These are phyloP conservation scores for Fraxinus albicans DNA, from an alignment of 305 asterid genomes.

Conservation along the genomic window DNA sequence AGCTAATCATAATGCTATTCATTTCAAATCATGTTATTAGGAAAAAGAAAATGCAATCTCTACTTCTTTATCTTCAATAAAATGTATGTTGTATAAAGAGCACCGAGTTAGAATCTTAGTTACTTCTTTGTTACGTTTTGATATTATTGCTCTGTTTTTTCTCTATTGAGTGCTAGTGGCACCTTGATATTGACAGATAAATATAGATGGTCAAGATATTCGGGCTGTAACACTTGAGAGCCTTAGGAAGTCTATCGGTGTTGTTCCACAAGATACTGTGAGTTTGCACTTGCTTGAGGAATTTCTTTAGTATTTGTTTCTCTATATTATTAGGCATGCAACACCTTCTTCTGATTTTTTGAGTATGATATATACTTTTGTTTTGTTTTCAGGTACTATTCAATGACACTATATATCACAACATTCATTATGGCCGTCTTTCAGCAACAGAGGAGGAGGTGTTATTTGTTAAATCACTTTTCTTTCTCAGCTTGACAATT, in stretches of 20 bases:
- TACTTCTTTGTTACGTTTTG: background rate
- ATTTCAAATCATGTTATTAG: slow-evolving; percentile 4
- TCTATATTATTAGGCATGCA: background rate
- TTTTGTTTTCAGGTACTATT: slow-evolving; percentile 70
- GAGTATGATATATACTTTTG: slow-evolving; percentile 13
- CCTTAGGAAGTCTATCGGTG: slow-evolving; percentile 89
- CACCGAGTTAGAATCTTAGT: background rate
- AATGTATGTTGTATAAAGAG: background rate
- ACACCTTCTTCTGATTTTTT: background rate
- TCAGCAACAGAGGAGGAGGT: slow-evolving; percentile 93
- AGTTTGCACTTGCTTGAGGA: slow-evolving; percentile 33
- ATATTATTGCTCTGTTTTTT: background rate
- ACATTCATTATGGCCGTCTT: slow-evolving; percentile 89
- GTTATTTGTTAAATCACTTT: slow-evolving; percentile 34
- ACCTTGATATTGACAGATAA: slow-evolving; percentile 55
- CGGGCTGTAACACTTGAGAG: slow-evolving; percentile 80
- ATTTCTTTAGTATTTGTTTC: slow-evolving; percentile 8
- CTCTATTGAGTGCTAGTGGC: slow-evolving; percentile 5
- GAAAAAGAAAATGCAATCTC: background rate
- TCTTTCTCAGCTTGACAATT: background rate
- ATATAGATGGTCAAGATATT: slow-evolving; percentile 90
- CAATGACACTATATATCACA: slow-evolving; percentile 93
- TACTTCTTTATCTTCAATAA: background rate
- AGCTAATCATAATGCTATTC: slow-evolving; percentile 11
- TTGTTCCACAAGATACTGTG: slow-evolving; percentile 99